These are phyloP conservation scores for Quercus dentata DNA, from an alignment of 306 rosid genomes.

Conservation along the genomic window DNA sequence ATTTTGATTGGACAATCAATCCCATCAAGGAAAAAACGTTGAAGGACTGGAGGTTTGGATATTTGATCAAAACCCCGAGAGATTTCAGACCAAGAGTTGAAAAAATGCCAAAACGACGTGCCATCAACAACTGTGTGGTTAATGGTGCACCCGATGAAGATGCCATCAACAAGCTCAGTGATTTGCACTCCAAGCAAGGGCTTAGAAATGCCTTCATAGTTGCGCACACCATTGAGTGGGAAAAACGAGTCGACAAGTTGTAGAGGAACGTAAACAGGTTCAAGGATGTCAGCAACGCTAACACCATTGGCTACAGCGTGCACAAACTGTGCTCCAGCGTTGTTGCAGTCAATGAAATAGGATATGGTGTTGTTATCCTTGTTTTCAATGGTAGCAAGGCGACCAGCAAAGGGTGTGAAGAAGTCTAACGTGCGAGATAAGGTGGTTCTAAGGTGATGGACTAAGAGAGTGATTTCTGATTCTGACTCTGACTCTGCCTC, in stretches of 20 bases:
- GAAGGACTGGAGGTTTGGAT: not conserved
- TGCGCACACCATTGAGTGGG: not conserved
- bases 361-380: not conserved
- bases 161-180: not conserved
- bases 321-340: not conserved
- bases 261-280: not conserved
- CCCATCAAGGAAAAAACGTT: not conserved
- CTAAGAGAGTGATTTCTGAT: not conserved
- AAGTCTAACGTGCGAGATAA: not conserved
- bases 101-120: not conserved
- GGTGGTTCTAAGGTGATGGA: not conserved
- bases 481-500: too few species aligned
- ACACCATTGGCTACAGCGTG: not conserved
- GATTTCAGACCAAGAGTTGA: not conserved
- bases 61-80: not conserved
- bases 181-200: not conserved
- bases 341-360: not conserved
- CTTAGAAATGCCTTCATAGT: not conserved
- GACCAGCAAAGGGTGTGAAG: not conserved
- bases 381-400: slow-evolving; percentile 2
- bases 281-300: not conserved
- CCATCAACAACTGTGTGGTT: not conserved
- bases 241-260: not conserved
- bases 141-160: not conserved
- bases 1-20: not conserved